Conservation (phyloP, 169 alveolate genomes). For the Theileria parva region DNA sequence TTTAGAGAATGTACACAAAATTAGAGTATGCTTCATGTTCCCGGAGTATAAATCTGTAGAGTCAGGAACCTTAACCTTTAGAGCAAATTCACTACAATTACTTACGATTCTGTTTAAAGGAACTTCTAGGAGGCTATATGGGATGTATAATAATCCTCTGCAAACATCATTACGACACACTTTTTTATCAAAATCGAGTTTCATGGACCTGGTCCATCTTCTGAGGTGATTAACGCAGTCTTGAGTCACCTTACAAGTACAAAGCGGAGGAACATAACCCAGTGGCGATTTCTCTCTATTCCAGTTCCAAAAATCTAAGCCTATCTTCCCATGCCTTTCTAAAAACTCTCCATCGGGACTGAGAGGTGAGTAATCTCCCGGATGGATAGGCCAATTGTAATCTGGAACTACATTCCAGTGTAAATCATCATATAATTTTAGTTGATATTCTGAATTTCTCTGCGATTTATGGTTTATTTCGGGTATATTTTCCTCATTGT, state of each 20-base stretch:
- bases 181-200: constrained; percentile 17
- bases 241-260: constrained; percentile 58
- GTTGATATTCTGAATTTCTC: not conserved
- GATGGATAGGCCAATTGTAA: constrained; percentile 24
- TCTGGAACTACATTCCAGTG: constrained; percentile 16
- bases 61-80: constrained; percentile 65
- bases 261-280: constrained; percentile 67
- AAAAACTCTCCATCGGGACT: constrained; percentile 66
- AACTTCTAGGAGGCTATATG: constrained; percentile 73
- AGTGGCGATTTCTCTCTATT: constrained; percentile 51
- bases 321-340: constrained; percentile 56
- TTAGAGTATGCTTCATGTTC: constrained; percentile 71
- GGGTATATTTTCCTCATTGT: not conserved
- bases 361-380: constrained; percentile 63
- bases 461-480: not conserved
- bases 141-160: constrained; percentile 74
- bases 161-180: constrained; percentile 72
- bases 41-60: constrained; percentile 77
- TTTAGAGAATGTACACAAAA: constrained; percentile 64
- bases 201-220: constrained; percentile 32
- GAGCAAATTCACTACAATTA: constrained; percentile 67
- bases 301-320: constrained; percentile 70
- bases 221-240: constrained; percentile 23
- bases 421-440: constrained; percentile 32
- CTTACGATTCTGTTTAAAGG: constrained; percentile 68